These are phyloP conservation scores for Pugionium dolabratum DNA, from an alignment of 345 rosid species.

Conservation along the genomic window DNA sequence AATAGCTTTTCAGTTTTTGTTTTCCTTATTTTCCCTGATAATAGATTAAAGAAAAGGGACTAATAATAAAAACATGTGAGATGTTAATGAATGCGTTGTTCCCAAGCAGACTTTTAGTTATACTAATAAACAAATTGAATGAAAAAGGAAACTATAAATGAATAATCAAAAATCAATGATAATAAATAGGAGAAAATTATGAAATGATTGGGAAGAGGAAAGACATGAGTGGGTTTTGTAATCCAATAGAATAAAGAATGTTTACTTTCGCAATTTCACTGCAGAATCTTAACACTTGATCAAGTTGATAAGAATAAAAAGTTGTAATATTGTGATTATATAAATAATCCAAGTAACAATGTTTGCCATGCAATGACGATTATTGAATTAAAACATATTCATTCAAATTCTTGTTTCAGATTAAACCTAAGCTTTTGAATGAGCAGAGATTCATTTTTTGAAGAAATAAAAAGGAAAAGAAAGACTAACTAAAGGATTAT, in stretches of 20 bases:
- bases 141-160: conserved; percentile 2
- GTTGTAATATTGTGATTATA: conserved; percentile 2
- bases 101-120: conserved; percentile 23
- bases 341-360: no score
- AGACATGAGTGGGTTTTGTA: conserved; percentile 24
- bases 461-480: neutral
- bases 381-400: no score
- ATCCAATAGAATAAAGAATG: conserved; percentile 21
- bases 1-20: neutral
- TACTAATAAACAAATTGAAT: neutral
- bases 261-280: conserved; percentile 26
- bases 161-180: conserved; percentile 23
- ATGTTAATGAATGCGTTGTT: conserved; percentile 31
- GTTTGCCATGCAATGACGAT: no score
- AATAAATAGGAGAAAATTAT: conserved; percentile 7
- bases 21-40: conserved; percentile 1
- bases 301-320: neutral
- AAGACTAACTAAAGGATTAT: conserved; percentile 22
- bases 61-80: conserved; percentile 18
- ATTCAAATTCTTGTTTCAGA: no score
- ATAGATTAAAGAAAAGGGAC: conserved; percentile 7
- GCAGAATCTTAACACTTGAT: conserved; percentile 25
- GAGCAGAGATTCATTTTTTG: neutral
- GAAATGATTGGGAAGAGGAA: conserved; percentile 38
- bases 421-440: no score